A percentile compares a stretch with the other conserved stretches of the same genome.
These are phyloP conservation scores for Ulota crispa DNA, from an alignment of 225 moss, liverwort and hornwort species.

Conservation along the genomic window DNA sequence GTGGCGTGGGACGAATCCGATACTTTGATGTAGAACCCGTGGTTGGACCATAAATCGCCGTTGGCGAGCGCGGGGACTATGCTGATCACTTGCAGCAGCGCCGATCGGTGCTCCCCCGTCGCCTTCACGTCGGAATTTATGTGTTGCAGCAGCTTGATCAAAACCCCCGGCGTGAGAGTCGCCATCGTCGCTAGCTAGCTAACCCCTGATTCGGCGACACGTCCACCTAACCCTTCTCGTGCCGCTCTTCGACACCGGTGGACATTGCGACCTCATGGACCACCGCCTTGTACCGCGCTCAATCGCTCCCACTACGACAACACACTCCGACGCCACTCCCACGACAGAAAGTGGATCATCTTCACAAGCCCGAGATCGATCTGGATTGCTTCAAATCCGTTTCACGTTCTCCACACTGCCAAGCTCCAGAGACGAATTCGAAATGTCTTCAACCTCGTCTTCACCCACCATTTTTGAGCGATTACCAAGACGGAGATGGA, in stretches of 20 bases:
- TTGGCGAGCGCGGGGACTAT: slow-evolving; percentile 58
- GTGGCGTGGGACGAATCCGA: slow-evolving; percentile 61
- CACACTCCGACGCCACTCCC: background rate
- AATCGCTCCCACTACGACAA: background rate
- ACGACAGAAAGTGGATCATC: no score
- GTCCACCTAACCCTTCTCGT: slow-evolving; percentile 36
- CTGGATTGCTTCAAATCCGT: no score
- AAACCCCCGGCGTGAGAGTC: slow-evolving; percentile 46
- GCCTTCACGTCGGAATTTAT: slow-evolving; percentile 56
- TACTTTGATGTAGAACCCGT: slow-evolving; percentile 59
- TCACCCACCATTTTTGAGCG: slow-evolving; percentile 17
- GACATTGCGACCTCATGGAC: slow-evolving; percentile 32
- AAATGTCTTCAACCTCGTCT: background rate
- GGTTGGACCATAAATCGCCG: slow-evolving; percentile 56
- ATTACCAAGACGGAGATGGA: background rate
- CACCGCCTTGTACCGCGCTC: background rate
- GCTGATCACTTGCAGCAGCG: slow-evolving; percentile 61
- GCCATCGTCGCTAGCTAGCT: slow-evolving; percentile 32
- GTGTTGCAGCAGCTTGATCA: slow-evolving; percentile 54
- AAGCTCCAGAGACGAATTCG: background rate
- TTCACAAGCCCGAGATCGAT: no score
- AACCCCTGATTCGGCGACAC: background rate
- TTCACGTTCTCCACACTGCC: no score
- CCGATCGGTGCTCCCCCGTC: slow-evolving; percentile 55
- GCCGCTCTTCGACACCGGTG: slow-evolving; percentile 9